phyloP scores from a whole-genome alignment of 2,329 filamentous ascomycete species.

The Pyrenochaeta sp. region DNA sequence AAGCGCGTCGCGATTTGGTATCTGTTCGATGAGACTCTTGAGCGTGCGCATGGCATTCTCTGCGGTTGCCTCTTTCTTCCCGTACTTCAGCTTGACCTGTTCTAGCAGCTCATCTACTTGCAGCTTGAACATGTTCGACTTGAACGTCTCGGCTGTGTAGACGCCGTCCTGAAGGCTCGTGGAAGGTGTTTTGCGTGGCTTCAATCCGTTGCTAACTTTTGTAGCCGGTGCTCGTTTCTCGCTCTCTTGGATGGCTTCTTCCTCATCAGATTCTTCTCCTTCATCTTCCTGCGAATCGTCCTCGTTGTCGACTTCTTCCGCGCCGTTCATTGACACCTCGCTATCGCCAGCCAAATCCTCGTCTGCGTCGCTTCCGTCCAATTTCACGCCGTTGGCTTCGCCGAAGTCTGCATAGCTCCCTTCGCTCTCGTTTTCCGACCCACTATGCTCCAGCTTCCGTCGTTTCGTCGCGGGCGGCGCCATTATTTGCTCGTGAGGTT shows the following conservation, averaged over 20 bases:
- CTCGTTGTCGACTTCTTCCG: slow-evolving; percentile 19
- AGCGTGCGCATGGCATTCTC: slow-evolving; percentile 52
- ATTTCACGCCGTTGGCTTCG: slow-evolving; percentile 22
- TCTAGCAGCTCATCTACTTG: slow-evolving; percentile 71
- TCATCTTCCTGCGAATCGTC: slow-evolving; percentile 19
- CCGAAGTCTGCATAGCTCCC: slow-evolving; percentile 35
- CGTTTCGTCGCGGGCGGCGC: slow-evolving; percentile 53
- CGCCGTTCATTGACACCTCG: slow-evolving; percentile 18
- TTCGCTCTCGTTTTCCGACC: slow-evolving; percentile 38
- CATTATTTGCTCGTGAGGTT: slow-evolving; percentile 34
- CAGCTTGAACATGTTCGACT: slow-evolving; percentile 72
- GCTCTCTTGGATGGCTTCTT: slow-evolving; percentile 17
- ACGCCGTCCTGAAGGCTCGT: slow-evolving; percentile 46
- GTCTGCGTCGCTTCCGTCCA: slow-evolving; percentile 24
- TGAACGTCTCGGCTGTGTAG: slow-evolving; percentile 65
- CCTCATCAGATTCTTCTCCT: slow-evolving; percentile 26
- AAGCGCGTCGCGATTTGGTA: slow-evolving; percentile 61
- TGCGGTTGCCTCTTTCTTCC: slow-evolving; percentile 62
- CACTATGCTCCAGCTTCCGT: slow-evolving; percentile 57
- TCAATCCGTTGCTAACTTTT: slow-evolving; percentile 20
- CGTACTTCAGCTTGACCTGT: slow-evolving; percentile 66
- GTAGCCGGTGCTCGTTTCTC: slow-evolving; percentile 9
- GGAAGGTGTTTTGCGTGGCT: slow-evolving; percentile 33
- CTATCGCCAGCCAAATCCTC: slow-evolving; percentile 14
- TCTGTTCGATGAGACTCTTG: slow-evolving; percentile 57